These are phyloP conservation scores for Lepidium africanum DNA, from an alignment of 345 rosid species.

Conservation along the genomic window DNA sequence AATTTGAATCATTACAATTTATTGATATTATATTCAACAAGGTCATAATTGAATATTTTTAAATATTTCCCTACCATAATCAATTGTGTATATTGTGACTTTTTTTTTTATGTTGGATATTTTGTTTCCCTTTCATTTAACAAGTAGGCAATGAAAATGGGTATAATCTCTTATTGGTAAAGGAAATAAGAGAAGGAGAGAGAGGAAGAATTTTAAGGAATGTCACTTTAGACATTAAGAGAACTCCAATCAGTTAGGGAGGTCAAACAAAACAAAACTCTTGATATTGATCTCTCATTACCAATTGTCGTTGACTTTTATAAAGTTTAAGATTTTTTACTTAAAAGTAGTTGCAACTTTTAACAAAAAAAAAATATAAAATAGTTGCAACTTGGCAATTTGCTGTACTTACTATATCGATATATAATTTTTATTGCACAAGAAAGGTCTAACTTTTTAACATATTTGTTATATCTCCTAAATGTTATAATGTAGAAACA, in stretches of 20 bases:
- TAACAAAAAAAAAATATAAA: too few species aligned
- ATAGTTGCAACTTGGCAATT: too few species aligned
- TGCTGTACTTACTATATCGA: background rate
- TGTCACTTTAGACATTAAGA: too few species aligned
- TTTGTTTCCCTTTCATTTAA: background rate
- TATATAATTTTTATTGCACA: background rate
- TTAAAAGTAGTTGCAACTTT: background rate
- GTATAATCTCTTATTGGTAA: background rate
- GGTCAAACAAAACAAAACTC: slow-evolving; percentile 13
- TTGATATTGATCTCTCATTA: background rate
- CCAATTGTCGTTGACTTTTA: slow-evolving; percentile 14
- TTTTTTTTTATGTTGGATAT: background rate
- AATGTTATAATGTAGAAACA: background rate
- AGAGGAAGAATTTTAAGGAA: too few species aligned
- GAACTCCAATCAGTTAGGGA: background rate
- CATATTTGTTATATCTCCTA: background rate
- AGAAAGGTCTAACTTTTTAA: background rate
- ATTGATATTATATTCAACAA: too few species aligned
- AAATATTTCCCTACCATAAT: too few species aligned
- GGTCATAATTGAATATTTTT: too few species aligned
- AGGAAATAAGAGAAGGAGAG: slow-evolving; percentile 5
- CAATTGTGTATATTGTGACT: too few species aligned
- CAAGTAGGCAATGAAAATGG: background rate
- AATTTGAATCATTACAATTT: too few species aligned
- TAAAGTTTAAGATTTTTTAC: background rate